Conservation (phyloP, 805 yeast species). For the Yarrowia divulgata region DNA sequence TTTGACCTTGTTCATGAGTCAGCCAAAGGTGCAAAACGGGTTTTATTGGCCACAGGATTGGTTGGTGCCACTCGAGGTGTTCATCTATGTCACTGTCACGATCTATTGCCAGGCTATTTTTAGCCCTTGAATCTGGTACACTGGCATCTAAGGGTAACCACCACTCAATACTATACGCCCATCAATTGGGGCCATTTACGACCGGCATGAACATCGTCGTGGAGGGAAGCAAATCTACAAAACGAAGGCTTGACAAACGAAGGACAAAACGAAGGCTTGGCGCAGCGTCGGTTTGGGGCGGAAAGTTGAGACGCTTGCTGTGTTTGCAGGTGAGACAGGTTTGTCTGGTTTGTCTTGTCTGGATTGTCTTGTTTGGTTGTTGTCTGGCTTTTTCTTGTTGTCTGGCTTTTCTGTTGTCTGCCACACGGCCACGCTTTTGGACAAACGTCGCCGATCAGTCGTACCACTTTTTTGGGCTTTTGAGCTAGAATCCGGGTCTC, state of each 20-base stretch:
- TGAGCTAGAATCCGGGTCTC: neutral
- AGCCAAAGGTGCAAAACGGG: neutral
- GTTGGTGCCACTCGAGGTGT: neutral
- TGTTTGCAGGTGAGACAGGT: conserved; percentile 22
- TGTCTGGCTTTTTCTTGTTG: too few relatives aligned
- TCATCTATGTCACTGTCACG: too few relatives aligned
- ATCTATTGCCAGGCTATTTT: too few relatives aligned
- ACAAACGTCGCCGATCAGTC: conserved; percentile 28
- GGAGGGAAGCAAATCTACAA: neutral
- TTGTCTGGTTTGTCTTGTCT: too few relatives aligned
- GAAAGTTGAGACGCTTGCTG: conserved; percentile 14
- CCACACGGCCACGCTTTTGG: neutral
- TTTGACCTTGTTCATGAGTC: conserved; percentile 12
- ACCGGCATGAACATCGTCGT: conserved; percentile 19
- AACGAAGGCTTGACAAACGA: conserved; percentile 5
- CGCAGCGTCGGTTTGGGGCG: neutral
- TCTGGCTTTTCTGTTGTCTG: too few relatives aligned
- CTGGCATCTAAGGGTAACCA: too few relatives aligned
- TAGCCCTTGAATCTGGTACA: too few relatives aligned
- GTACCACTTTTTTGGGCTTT: conserved; percentile 25
- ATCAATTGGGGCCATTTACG: neutral
- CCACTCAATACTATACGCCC: neutral
- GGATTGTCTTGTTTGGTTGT: too few relatives aligned
- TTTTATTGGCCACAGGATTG: neutral
- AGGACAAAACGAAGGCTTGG: conserved; percentile 4